Conservation (phyloP, 495 filamentous ascomycete genomes). For the Hyaloscypha bicolor region DNA sequence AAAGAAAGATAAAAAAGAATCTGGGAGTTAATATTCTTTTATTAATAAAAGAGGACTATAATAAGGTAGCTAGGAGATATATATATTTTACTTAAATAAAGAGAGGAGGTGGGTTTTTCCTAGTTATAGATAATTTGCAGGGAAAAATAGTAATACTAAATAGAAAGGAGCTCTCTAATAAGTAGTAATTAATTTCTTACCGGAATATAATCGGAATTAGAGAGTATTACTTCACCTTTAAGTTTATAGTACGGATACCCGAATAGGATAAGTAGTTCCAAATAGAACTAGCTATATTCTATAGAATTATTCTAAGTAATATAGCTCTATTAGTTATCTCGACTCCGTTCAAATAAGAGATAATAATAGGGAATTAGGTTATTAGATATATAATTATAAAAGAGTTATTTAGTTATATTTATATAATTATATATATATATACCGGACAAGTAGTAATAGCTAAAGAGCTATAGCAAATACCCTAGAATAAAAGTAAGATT, state of each 20-base stretch:
- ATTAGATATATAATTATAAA: conserved; percentile 22
- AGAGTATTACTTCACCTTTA: conserved; percentile 25
- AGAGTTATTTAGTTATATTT: conserved; percentile 27
- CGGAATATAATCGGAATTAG: conserved; percentile 23
- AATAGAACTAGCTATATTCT: conserved; percentile 20
- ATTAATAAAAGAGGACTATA: background rate
- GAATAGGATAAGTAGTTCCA: conserved; percentile 27
- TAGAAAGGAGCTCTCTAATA: conserved; percentile 20
- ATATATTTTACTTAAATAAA: conserved; percentile 18
- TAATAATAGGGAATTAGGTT: conserved; percentile 26
- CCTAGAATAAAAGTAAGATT: conserved; percentile 14
- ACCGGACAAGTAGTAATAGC: conserved; percentile 25
- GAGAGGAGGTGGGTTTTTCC: conserved; percentile 22
- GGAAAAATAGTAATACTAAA: conserved; percentile 20
- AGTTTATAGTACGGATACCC: conserved; percentile 10
- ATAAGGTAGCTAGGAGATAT: conserved; percentile 18
- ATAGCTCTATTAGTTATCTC: conserved; percentile 16
- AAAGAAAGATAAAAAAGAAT: conserved; percentile 3
- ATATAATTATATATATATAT: conserved; percentile 13
- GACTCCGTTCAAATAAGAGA: conserved; percentile 26
- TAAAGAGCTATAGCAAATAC: conserved; percentile 28
- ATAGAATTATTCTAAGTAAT: conserved; percentile 13
- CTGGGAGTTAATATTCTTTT: conserved; percentile 18
- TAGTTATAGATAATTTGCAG: conserved; percentile 23
- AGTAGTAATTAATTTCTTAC: conserved; percentile 18